A percentile compares a stretch with the other conserved stretches of the same genome.
Evolutionary conservation across 2,329 filamentous ascomycete species (phyloP).

Genomic region (Acrocalymma vagum): DNA sequence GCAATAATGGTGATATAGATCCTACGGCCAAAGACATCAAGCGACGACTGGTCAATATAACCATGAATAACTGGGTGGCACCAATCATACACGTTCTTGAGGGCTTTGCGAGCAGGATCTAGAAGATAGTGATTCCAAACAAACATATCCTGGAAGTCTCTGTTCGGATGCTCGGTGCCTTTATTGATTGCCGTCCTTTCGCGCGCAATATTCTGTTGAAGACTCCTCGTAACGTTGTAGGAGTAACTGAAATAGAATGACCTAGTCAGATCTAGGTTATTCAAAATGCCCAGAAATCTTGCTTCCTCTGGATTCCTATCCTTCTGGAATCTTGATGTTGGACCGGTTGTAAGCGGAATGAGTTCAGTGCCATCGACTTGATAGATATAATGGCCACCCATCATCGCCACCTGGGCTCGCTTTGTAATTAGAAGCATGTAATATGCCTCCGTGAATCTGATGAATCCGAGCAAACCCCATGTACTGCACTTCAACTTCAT

Average conservation of each 20-base stretch:
- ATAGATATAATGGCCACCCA: slow-evolving; percentile 95
- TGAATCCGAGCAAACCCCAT: slow-evolving; percentile 95
- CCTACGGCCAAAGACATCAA: slow-evolving; percentile 80
- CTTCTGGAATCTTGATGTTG: slow-evolving; percentile 72
- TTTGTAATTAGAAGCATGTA: slow-evolving; percentile 99
- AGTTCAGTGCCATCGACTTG: slow-evolving; percentile 94
- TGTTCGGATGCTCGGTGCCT: slow-evolving; percentile 67
- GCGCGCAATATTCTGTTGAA: slow-evolving; percentile 89
- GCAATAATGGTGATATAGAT: slow-evolving; percentile 96
- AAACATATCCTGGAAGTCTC: slow-evolving; percentile 92
- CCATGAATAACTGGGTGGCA: slow-evolving; percentile 95
- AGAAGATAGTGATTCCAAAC: slow-evolving; percentile 96
- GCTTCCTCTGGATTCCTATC: slow-evolving; percentile 89
- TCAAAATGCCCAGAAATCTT: slow-evolving; percentile 86
- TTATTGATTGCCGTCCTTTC: slow-evolving; percentile 77
- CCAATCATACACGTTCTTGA: slow-evolving; percentile 92
- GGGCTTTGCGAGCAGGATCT: slow-evolving; percentile 71
- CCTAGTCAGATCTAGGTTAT: slow-evolving; percentile 86
- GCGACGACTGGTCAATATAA: slow-evolving; percentile 87
- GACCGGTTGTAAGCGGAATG: slow-evolving; percentile 80
- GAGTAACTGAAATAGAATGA: slow-evolving; percentile 99
- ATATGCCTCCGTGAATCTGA: slow-evolving; percentile 92
- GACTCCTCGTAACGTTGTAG: slow-evolving; percentile 90
- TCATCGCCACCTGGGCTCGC: slow-evolving; percentile 92
- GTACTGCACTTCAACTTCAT: slow-evolving; percentile 88